Evolutionary conservation across 257 asterid species (phyloP), one percentile per base, ranked within the genome.

Genomic region (Scutellaria barbata): DNA sequence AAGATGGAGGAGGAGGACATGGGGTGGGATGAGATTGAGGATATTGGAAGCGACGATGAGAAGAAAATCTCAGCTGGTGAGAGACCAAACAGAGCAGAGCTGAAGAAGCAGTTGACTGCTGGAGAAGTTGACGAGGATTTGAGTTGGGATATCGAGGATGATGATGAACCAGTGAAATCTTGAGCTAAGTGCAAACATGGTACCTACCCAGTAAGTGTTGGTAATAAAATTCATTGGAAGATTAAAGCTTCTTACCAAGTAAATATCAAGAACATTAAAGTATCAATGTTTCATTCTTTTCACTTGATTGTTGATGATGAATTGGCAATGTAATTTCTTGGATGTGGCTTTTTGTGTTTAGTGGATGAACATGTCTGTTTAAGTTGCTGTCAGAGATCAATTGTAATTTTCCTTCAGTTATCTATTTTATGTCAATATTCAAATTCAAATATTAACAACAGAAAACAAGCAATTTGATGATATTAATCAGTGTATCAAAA

Each of bases 1-100:
- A 51, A 62, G 75, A 75, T 7, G 47, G 83, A 53, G 71, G 83
- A 84, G 75, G 90, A 88, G 40, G 98, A 90, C 56, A 35, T 90
- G 72, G 97, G 81, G 39, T 93, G 98, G 98, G 98, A 88, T 54
- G 98, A 93, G 76, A 90, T 93, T 71, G 97, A 81, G 73, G 92
- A 90, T 53, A 69, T 74, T 60, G 96, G 89, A 30, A 84, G 92
- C 66, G 88, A 68, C 59, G 91, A 88, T 51, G 97, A 92, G 75
- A 85, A 78, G 77, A 90, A 75, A 73, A n/a, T 50, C 12, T 45
- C 75, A 0, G 46, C 62, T 14, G 70, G 54, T 54, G 85, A 74
- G 78, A 86, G 80, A 53, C 77, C 81, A 10, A 82, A 63, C 71
- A 72, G 71, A 63, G 86, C 53, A 64, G 92, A 86, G 14, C 46